Base-by-base conservation (phyloP, 768 basidiomycete species). In the Pluteus cervinus region DNA sequence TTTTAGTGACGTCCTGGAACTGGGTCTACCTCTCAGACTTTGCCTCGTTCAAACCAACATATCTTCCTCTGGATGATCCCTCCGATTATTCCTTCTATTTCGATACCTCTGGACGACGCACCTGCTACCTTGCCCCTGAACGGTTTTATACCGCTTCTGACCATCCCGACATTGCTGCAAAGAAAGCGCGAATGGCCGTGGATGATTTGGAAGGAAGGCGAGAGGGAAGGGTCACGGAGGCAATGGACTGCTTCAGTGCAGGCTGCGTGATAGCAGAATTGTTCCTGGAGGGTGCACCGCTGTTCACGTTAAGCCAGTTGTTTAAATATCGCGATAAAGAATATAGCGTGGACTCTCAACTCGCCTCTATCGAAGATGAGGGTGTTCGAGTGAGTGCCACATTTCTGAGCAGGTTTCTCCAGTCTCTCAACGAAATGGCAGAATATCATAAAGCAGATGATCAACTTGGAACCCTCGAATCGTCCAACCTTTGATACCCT, bases 31-130 rank as follows among this genome's bases (percentile, higher is more conserved):
- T 99, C 35, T 87, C 93, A 28, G 96, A 98, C 63, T 98, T 98
- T 56, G 88, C 93, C 0, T 75, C 81, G 0, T 93, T 88, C 74
- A 99, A 99, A 56, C 96, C 93, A 1, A 93, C 91, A 2, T 88
- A 80, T 57, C 76, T 99, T 8, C 96, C 96, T 0, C 73, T 97
- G 29, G 91, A 99, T 53, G 93, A 98, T 54, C 96, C 96, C 3
- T 80, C 93, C 6, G 92, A 94, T 62, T 99, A 97, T 59, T 93
- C 92, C 4, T 96, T 92, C 68, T 99, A 82, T 70, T 98, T 93
- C 59, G 96, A 99, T 60, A 91, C 90, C 4, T 91, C 89, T 9
- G 89, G 90, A 2, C 71, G 91, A 5, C 75, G 94, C 8, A 93
- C 89, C 1, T 99, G 96, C 57, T 98, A 98, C 52, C 68, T 99